Base-by-base conservation (phyloP, 805 yeast genomes). In the Zygoascus biomembranicola region DNA sequence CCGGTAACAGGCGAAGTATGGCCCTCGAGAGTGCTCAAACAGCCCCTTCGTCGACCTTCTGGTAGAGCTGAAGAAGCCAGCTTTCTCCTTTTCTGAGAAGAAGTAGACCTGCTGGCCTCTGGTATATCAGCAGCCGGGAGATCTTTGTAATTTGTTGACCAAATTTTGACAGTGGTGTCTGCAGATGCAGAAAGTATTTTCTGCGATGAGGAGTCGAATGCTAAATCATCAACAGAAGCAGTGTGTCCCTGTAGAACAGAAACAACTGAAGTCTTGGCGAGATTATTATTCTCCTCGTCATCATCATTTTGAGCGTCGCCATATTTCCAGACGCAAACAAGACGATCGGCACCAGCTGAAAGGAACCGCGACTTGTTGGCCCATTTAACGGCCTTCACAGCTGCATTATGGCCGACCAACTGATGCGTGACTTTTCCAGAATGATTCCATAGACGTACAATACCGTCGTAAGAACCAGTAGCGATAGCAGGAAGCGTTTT, bases 381-480 rank as follows among this genome's bases (percentile, higher is more conserved):
- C 84, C 94, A 92, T 63, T 81, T 79, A 28, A 89, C 96, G 14
- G 87, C 77, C 66, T 85, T 84, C 52, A 94, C 82, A 11, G 97
- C 84, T 32, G 88, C 96, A 16, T 86, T 81, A 68, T 94, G 99
- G 28, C 97, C 98, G 51, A 80, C 79, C 60, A 85, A 79, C 67
- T 88, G 95, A 57, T 85, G 81, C 61, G 82, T 84, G 9, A 90
- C 85, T 49, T 80, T 77, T 9, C 97, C 98, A 14, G 87, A 78
- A 69, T 80, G 71, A 65, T 88, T 84, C 82, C 90, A 94, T 10
- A 94, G 81, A 59, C 98, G 80, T 23, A 92, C 96, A 32, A 92
- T 79, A 61, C 98, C 98, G 68, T 94, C 99, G 65, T 90, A 94
- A 0, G 95, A 83, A 42, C 98, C 99, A 13, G 94, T 82, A 46